Evolutionary conservation across 805 yeast species (phyloP).

Genomic region (Sugiyamaella lignohabitans): DNA sequence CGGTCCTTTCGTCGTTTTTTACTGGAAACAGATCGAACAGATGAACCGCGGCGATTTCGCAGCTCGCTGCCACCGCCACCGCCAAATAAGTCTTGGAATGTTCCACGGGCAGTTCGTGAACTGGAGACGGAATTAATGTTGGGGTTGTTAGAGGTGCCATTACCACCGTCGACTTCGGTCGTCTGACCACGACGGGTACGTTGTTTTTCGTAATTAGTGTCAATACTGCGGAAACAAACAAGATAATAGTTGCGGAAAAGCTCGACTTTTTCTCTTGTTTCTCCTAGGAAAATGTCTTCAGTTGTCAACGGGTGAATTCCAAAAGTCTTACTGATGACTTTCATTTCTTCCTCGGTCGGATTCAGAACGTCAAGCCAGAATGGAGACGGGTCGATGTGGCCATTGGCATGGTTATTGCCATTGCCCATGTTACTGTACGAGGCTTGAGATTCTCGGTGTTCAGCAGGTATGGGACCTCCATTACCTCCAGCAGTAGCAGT

Average conservation of each 20-base stretch:
- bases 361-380: slow-evolving; percentile 92
- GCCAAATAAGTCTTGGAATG: not conserved
- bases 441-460: not conserved
- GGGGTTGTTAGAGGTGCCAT: not conserved
- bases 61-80: not conserved
- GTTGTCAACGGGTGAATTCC: slow-evolving; percentile 95
- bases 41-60: slow-evolving; percentile 1
- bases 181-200: not conserved
- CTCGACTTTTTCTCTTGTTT: slow-evolving; percentile 92
- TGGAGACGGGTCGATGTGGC: slow-evolving; percentile 29
- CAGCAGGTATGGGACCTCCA: not conserved
- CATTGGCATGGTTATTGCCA: not conserved
- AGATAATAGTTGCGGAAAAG: slow-evolving; percentile 84
- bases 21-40: slow-evolving; percentile 8
- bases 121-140: not conserved
- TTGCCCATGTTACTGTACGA: not conserved
- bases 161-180: not conserved
- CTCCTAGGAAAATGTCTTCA: slow-evolving; percentile 89
- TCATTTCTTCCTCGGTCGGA: slow-evolving; percentile 97
- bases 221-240: slow-evolving; percentile 82
- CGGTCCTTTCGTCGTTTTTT: slow-evolving; percentile 8
- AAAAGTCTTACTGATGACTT: slow-evolving; percentile 79
- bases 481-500: not conserved
- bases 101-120: not conserved
- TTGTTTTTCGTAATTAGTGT: slow-evolving; percentile 41